These are phyloP conservation scores for Leishmania tropica DNA, from an alignment of 208 protist species.

Conservation along the genomic window DNA sequence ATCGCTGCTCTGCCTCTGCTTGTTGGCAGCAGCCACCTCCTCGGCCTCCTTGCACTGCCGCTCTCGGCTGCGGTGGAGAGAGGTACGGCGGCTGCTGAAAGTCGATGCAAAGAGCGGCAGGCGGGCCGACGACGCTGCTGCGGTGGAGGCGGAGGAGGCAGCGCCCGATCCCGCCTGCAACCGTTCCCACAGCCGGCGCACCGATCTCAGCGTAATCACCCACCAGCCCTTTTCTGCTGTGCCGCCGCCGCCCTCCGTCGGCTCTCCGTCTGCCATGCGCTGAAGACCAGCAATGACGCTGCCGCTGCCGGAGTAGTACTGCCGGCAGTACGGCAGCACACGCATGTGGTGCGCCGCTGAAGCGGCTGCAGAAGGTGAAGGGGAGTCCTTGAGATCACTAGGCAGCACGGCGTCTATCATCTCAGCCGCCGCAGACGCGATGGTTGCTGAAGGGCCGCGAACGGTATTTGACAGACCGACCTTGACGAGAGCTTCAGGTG, in stretches of 20 bases:
- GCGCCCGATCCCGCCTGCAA: not conserved
- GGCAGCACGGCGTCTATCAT: constrained; percentile 29
- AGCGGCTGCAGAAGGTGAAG: not conserved
- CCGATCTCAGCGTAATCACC: not conserved
- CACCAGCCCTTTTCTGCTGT: not conserved
- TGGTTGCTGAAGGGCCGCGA: not conserved
- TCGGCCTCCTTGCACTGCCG: constrained; percentile 19
- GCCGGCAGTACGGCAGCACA: constrained; percentile 47
- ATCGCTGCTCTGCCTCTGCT: constrained; percentile 1
- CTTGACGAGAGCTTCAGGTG: constrained; percentile 24
- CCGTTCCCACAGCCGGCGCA: not conserved
- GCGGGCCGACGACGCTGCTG: not conserved
- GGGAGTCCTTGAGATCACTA: constrained; percentile 14
- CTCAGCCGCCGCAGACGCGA: constrained; percentile 18
- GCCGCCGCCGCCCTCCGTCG: not conserved
- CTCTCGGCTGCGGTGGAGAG: constrained; percentile 20
- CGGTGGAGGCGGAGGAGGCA: not conserved
- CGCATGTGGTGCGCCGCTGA: constrained; percentile 14
- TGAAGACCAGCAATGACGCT: constrained; percentile 9
- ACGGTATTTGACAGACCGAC: constrained; percentile 1
- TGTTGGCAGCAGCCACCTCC: constrained; percentile 2
- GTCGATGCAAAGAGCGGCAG: constrained; percentile 26
- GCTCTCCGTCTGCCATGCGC: not conserved
- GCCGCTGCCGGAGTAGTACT: constrained; percentile 36
- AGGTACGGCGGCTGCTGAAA: constrained; percentile 26